Conservation (phyloP, 345 rosid species). For the Rhizophora apiculata region DNA sequence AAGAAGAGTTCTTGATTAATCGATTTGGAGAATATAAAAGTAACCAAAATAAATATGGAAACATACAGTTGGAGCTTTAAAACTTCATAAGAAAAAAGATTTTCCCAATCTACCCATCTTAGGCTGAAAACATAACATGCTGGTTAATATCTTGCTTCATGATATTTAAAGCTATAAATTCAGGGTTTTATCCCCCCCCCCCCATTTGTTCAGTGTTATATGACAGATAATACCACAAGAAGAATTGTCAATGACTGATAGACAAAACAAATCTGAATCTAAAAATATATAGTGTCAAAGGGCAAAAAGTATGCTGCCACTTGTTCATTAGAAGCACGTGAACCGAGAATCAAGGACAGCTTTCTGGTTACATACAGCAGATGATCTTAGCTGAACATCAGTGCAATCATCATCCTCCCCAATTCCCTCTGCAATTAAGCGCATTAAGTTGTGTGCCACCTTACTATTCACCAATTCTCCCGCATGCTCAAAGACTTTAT, state of each 20-base stretch:
- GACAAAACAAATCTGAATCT: not conserved
- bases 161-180: not conserved
- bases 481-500: slow-evolving; percentile 95
- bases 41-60: not conserved
- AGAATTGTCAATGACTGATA: no score
- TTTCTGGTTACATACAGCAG: slow-evolving; percentile 67
- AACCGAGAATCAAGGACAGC: slow-evolving; percentile 14
- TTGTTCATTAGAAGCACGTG: not conserved
- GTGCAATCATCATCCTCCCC: slow-evolving; percentile 90
- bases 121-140: not conserved
- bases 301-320: not conserved
- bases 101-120: not conserved
- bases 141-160: not conserved
- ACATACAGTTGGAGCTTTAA: no score
- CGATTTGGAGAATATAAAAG: not conserved
- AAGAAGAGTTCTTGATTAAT: not conserved
- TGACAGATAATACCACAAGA: no score
- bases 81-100: not conserved
- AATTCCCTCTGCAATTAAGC: slow-evolving; percentile 94
- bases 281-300: no score
- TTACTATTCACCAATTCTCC: slow-evolving; percentile 92
- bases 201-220: no score
- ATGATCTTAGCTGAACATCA: slow-evolving; percentile 83
- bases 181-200: no score
- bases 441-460: slow-evolving; percentile 95